Conservation (phyloP, 495 filamentous ascomycete genomes). For the Penicillium lagena region DNA sequence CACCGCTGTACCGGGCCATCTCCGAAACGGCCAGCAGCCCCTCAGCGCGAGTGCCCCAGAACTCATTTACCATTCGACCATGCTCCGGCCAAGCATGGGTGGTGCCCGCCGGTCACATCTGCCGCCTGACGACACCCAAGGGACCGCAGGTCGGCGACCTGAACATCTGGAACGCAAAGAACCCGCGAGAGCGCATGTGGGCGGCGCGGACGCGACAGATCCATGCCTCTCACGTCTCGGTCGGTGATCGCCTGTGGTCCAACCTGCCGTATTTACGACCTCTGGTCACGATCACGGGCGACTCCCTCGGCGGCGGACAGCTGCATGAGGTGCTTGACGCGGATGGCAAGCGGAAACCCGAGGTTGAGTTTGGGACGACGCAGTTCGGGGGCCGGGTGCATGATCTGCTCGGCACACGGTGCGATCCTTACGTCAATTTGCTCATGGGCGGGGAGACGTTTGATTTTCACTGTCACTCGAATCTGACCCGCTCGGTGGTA, state of each 20-base stretch:
- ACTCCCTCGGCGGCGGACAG: constrained; percentile 56
- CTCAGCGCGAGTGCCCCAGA: constrained; percentile 23
- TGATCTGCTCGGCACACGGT: constrained; percentile 72
- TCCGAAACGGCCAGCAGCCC: constrained; percentile 28
- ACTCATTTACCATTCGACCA: constrained; percentile 35
- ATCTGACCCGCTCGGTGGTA: constrained; percentile 64
- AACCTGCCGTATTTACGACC: constrained; percentile 71
- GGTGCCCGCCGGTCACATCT: constrained; percentile 54
- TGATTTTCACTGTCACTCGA: constrained; percentile 78
- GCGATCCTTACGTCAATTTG: constrained; percentile 69
- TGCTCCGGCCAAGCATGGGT: constrained; percentile 60
- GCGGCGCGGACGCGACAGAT: constrained; percentile 72
- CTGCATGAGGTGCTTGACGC: constrained; percentile 36
- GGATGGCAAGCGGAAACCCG: constrained; percentile 29
- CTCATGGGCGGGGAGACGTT: constrained; percentile 63
- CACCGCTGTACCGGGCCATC: constrained; percentile 32
- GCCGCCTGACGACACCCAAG: constrained; percentile 64
- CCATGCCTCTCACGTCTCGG: constrained; percentile 63
- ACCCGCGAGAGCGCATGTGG: constrained; percentile 76
- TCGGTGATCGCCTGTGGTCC: constrained; percentile 68
- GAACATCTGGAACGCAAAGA: constrained; percentile 71
- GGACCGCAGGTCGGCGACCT: constrained; percentile 77
- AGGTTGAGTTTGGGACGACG: constrained; percentile 31
- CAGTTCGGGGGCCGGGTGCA: constrained; percentile 53
- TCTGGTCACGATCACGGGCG: constrained; percentile 62